These are phyloP conservation scores for Coix lacrymajobi DNA, from an alignment of 176 grass and related monocot genomes.

Conservation along the genomic window DNA sequence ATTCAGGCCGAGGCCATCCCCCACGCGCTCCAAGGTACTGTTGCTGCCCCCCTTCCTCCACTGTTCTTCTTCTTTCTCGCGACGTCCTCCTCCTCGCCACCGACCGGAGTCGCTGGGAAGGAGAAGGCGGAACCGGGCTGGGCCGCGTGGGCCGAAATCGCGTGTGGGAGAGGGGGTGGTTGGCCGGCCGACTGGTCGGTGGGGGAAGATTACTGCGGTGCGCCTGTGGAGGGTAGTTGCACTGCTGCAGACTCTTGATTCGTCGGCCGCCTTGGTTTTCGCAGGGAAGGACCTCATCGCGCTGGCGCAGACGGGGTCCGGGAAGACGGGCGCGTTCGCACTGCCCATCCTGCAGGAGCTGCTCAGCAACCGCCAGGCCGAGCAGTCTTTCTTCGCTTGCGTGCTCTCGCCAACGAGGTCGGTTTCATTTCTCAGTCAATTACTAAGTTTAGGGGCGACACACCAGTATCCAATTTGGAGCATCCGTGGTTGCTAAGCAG, in stretches of 20 bases:
- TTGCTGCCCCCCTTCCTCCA: too few species aligned
- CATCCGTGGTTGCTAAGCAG: constrained; percentile 27
- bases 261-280: background rate
- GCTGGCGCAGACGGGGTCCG: constrained; percentile 84
- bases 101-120: too few species aligned
- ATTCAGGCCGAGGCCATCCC: constrained; percentile 58
- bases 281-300: constrained; percentile 82
- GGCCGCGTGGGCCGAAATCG: too few species aligned
- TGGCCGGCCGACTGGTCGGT: too few species aligned
- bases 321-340: constrained; percentile 85
- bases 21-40: constrained; percentile 53
- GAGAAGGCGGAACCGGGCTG: too few species aligned
- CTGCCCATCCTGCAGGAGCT: constrained; percentile 76
- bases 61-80: too few species aligned
- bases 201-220: too few species aligned
- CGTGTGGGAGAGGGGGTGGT: too few species aligned
- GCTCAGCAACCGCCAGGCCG: constrained; percentile 27
- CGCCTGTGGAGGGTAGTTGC: background rate
- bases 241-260: background rate
- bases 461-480: background rate
- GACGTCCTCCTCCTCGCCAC: too few species aligned
- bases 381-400: constrained; percentile 71
- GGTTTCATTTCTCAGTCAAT: background rate
- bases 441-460: background rate
- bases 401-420: constrained; percentile 70